Evolutionary conservation across 768 basidiomycete species (phyloP).

Genomic region (Mrakia gelida): DNA sequence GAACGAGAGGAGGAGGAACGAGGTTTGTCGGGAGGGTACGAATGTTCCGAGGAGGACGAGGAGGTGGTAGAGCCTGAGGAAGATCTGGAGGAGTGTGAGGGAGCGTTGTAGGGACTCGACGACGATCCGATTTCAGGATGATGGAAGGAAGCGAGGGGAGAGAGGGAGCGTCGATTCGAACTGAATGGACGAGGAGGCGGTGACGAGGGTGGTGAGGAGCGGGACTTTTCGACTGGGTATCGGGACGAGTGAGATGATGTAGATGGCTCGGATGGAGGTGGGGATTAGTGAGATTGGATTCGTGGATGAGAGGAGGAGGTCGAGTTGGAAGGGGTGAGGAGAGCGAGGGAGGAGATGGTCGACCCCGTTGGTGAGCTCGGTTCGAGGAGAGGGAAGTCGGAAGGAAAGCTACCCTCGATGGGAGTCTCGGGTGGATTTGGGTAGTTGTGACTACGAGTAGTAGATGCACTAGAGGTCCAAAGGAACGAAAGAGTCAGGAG

Average conservation of each 20-base stretch:
- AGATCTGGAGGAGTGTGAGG: neutral
- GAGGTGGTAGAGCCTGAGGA: neutral
- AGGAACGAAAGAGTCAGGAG: no score
- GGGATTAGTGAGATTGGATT: neutral
- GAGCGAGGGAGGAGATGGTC: neutral
- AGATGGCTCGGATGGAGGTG: neutral
- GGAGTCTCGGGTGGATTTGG: neutral
- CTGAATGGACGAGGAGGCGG: neutral
- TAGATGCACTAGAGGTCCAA: no score
- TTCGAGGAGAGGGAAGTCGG: no score
- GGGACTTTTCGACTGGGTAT: neutral
- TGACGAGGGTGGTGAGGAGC: neutral
- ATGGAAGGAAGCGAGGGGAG: neutral
- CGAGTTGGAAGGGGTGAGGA: neutral
- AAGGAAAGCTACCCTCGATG: neutral
- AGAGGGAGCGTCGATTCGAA: neutral
- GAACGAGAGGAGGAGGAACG: neutral
- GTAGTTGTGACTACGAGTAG: neutral
- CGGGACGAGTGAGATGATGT: neutral
- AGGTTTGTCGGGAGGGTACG: neutral
- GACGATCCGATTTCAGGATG: neutral
- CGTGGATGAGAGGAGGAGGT: neutral
- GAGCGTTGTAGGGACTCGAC: neutral
- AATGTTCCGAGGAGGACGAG: neutral
- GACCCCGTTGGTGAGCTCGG: neutral